Evolutionary conservation across 495 filamentous ascomycete species (phyloP), one percentile per base, ranked within the genome.

Genomic region (Annulohypoxylon maeteangense): DNA sequence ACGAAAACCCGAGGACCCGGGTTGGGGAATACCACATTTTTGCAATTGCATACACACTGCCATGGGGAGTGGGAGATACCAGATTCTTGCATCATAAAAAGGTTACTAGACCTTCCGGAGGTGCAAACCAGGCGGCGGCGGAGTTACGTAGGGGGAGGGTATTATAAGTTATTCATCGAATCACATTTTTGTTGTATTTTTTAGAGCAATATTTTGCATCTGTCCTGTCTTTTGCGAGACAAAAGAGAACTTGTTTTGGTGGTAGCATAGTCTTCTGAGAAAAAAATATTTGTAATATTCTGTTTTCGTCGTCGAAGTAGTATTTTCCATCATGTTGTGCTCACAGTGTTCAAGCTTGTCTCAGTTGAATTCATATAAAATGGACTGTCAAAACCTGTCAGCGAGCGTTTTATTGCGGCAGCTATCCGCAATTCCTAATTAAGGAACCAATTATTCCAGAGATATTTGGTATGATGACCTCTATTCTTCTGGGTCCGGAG

Each of bases 51-150:
- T 34, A 70, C 50, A 54, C 22, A 70, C 55, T 67, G 62, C 57
- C 57, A 67, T 55, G 42, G 36, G 56, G 64, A 54, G 47, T 48
- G 47, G 65, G 66, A 76, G 67, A 72, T 76, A 74, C 74, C 73
- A 74, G 70, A 74, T 75, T 74, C 66, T 72, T 72, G 61, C 62
- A 65, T 66, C 67, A 53, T 12, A 54, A n/a, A n/a, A n/a, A 62
- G 71, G 66, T 74, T 74, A 67, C 57, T 70, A 70, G 71, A 70
- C 71, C 67, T 69, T 70, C 23, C 18, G 58, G 55, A 34, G 61
- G 44, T 70, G 66, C 65, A 63, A 69, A 65, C 60, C 23, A 18
- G 20, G 63, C 57, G 62, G 63, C 67, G 70, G 67, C 23, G 47
- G 45, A 25, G 45, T 22, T 25, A 47, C 7, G 42, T 47, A 48